Conservation (phyloP, 192 early-diverging fungal genomes). For the Backusella morwellensis region DNA sequence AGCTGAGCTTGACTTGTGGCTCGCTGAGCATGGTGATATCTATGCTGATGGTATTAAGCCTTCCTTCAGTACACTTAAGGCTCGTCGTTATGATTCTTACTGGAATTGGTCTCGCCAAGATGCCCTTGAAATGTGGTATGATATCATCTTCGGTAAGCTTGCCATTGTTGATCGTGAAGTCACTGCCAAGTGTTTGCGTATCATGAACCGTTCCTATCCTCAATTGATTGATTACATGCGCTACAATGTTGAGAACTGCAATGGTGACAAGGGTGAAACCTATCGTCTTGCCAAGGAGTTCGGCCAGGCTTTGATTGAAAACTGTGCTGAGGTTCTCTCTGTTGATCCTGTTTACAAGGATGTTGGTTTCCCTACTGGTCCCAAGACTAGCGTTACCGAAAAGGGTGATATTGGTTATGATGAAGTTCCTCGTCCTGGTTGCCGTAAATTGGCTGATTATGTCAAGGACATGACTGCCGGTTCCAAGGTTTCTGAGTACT, state of each 20-base stretch:
- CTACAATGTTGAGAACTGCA: constrained; percentile 79
- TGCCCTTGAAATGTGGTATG: constrained; percentile 85
- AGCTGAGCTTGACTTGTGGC: constrained; percentile 85
- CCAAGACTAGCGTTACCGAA: constrained; percentile 75
- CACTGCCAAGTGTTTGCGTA: constrained; percentile 84
- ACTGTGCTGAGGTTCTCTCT: constrained; percentile 82
- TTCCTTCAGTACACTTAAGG: constrained; percentile 80
- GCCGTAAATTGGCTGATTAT: constrained; percentile 91
- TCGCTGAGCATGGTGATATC: constrained; percentile 87
- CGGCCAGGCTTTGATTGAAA: constrained; percentile 81
- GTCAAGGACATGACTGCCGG: constrained; percentile 84
- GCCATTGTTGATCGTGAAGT: constrained; percentile 89
- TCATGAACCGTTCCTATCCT: constrained; percentile 90
- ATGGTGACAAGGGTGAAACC: constrained; percentile 76
- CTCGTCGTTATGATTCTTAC: constrained; percentile 89
- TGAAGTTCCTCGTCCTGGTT: constrained; percentile 79
- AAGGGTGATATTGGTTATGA: constrained; percentile 82
- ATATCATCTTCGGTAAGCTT: constrained; percentile 88
- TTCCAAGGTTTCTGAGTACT: constrained; percentile 70
- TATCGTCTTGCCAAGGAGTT: constrained; percentile 81
- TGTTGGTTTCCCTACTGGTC: constrained; percentile 82
- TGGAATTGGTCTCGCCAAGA: constrained; percentile 97
- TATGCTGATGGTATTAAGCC: constrained; percentile 91
- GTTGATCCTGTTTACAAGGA: constrained; percentile 87
- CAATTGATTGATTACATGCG: constrained; percentile 82